Evolutionary conservation across 805 yeast species (phyloP).

Genomic region (Wickerhamomyces xylosicus): DNA sequence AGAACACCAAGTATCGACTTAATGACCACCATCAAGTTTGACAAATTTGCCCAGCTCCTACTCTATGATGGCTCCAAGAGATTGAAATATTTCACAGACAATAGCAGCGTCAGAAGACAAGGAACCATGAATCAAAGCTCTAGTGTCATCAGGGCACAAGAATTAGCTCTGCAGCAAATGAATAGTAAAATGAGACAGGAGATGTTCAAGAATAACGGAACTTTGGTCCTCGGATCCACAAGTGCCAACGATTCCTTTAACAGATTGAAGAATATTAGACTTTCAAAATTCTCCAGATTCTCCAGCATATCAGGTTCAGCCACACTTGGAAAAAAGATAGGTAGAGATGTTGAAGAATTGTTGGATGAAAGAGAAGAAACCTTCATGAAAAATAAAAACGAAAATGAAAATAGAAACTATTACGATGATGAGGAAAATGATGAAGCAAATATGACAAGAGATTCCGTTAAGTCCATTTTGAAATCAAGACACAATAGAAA

Average conservation of each 20-base stretch:
- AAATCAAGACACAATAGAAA: constrained; percentile 25
- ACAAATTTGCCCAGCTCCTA: constrained; percentile 17
- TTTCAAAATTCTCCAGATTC: constrained; percentile 1
- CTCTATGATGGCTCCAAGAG: constrained; percentile 19
- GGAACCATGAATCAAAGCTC: background rate
- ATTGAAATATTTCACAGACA: constrained; percentile 4
- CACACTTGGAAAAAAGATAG: no score
- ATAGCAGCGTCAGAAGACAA: background rate
- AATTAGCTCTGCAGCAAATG: no score
- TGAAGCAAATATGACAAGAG: background rate
- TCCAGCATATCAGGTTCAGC: no score
- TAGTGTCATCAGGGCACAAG: background rate
- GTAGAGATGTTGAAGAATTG: no score
- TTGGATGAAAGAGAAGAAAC: no score
- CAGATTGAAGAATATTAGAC: background rate
- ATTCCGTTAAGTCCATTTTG: constrained; percentile 24
- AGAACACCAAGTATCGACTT: background rate
- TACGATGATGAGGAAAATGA: background rate
- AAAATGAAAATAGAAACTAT: background rate
- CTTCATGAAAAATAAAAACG: no score
- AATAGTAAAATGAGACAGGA: background rate
- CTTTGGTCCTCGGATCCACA: background rate
- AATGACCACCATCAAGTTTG: constrained; percentile 16
- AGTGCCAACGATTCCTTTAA: background rate
- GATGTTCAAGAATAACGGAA: constrained; percentile 1